Percentiles rank a stretch among this genome's conserved stretches.
Evolutionary conservation across 352 stramenopile species (phyloP).

Genomic region (Pythium phragmiticola): DNA sequence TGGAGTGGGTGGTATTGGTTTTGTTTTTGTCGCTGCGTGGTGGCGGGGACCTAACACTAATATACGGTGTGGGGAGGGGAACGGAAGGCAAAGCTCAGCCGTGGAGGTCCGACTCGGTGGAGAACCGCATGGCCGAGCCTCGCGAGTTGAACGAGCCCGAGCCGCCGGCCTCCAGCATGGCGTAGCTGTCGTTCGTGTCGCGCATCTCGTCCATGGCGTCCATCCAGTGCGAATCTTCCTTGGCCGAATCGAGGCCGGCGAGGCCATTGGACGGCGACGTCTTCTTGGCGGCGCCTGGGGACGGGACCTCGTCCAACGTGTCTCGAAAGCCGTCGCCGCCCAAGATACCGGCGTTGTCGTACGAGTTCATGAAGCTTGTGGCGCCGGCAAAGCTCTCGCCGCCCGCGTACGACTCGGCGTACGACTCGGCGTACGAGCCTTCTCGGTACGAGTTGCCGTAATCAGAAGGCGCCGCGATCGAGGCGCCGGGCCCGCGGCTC

Average conservation of each 20-base stretch:
- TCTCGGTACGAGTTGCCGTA: constrained; percentile 25
- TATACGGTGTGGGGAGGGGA: constrained; percentile 33
- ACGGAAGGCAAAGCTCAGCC: constrained; percentile 9
- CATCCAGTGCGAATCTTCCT: constrained; percentile 53
- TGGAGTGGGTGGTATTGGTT: neutral
- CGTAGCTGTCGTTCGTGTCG: constrained; percentile 82
- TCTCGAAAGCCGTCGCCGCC: constrained; percentile 27
- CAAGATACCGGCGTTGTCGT: constrained; percentile 36
- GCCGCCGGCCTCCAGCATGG: constrained; percentile 65
- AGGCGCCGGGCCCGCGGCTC: constrained; percentile 37
- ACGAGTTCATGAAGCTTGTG: constrained; percentile 51
- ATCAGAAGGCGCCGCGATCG: constrained; percentile 13
- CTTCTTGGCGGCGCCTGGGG: neutral
- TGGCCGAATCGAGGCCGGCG: constrained; percentile 16
- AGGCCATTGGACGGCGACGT: constrained; percentile 11
- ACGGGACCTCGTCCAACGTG: constrained; percentile 14
- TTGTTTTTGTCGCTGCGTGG: neutral
- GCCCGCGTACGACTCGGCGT: constrained; percentile 49
- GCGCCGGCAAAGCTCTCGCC: constrained; percentile 27
- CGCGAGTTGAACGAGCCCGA: constrained; percentile 54
- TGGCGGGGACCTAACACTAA: constrained; percentile 27
- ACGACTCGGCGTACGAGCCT: constrained; percentile 57
- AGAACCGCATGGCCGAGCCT: constrained; percentile 73
- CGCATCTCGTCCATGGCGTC: constrained; percentile 73
- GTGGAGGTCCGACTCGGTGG: constrained; percentile 62